phyloP scores from a whole-genome alignment of 345 rosid genomes.

The Bruguiera sexangula region DNA sequence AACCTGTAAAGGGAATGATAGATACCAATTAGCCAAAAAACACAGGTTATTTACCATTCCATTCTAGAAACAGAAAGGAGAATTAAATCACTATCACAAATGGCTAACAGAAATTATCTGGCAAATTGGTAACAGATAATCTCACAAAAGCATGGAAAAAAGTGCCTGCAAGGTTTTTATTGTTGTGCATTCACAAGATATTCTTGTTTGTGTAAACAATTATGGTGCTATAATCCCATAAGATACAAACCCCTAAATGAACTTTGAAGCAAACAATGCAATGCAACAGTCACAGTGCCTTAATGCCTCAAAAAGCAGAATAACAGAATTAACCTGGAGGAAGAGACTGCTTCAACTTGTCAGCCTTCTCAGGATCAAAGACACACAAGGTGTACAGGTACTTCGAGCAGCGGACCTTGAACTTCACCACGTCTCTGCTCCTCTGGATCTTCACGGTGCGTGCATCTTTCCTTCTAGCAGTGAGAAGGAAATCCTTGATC shows the following conservation, averaged over 20 bases:
- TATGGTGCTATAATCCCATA: too few species aligned
- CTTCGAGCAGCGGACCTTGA: constrained; percentile 95
- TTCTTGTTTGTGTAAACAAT: too few species aligned
- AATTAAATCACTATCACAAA: too few species aligned
- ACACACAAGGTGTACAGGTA: constrained; percentile 93
- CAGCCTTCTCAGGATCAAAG: constrained; percentile 84
- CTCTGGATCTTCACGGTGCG: constrained; percentile 90
- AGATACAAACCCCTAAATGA: too few species aligned
- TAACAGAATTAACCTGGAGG: constrained; percentile 64
- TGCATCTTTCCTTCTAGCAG: constrained; percentile 96
- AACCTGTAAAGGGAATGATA: constrained; percentile 48
- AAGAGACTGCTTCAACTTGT: constrained; percentile 95
- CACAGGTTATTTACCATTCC: neutral
- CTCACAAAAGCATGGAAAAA: neutral
- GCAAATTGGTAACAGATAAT: neutral
- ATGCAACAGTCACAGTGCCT: neutral
- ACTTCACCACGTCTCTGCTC: constrained; percentile 76
- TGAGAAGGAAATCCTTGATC: constrained; percentile 95
- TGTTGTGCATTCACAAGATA: too few species aligned
- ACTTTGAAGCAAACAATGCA: too few species aligned
- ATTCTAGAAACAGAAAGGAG: neutral
- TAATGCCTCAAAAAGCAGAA: neutral
- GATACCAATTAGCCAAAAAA: neutral
- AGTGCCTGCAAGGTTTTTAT: too few species aligned
- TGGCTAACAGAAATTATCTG: too few species aligned